Percentiles rank a stretch among this genome's conserved stretches.
phyloP scores from a whole-genome alignment of 306 rosid species.

The peach (Prunus persica) region DNA sequence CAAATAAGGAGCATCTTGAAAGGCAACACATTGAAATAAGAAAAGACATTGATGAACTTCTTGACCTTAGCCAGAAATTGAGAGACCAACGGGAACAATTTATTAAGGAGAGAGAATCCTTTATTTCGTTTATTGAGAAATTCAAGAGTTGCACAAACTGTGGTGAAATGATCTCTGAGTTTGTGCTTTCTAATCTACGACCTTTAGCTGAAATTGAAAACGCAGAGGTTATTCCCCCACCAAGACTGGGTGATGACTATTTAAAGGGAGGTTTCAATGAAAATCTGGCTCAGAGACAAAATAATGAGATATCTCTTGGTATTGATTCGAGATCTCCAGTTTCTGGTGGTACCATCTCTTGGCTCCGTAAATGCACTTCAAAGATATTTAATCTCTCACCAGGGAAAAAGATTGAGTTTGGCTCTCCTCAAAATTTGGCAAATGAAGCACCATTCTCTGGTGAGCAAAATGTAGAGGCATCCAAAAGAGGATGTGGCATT shows the following conservation, averaged over 20 bases:
- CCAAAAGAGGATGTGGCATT: constrained; percentile 29
- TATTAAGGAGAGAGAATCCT: constrained; percentile 65
- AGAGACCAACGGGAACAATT: constrained; percentile 73
- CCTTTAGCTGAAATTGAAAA: constrained; percentile 58
- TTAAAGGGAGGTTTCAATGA: constrained; percentile 40
- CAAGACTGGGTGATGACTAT: constrained; percentile 46
- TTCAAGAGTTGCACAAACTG: constrained; percentile 67
- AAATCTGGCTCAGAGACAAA: constrained; percentile 43
- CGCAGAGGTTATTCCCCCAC: constrained; percentile 55
- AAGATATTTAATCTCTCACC: constrained; percentile 82
- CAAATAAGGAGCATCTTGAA: constrained; percentile 65
- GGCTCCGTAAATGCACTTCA: constrained; percentile 88
- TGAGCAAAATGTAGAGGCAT: constrained; percentile 38
- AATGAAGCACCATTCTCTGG: constrained; percentile 30
- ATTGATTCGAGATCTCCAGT: constrained; percentile 48
- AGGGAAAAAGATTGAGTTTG: constrained; percentile 44
- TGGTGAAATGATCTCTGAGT: constrained; percentile 67
- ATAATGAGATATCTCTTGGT: constrained; percentile 40
- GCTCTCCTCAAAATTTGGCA: constrained; percentile 38
- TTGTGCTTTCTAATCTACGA: constrained; percentile 67
- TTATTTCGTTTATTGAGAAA: constrained; percentile 65
- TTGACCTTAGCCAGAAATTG: constrained; percentile 67
- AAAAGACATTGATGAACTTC: constrained; percentile 77
- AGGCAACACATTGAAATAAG: constrained; percentile 77
- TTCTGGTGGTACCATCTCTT: constrained; percentile 75